Base-by-base conservation (phyloP, 371 early-diverging fungal species). In the Mucor saturninus region DNA sequence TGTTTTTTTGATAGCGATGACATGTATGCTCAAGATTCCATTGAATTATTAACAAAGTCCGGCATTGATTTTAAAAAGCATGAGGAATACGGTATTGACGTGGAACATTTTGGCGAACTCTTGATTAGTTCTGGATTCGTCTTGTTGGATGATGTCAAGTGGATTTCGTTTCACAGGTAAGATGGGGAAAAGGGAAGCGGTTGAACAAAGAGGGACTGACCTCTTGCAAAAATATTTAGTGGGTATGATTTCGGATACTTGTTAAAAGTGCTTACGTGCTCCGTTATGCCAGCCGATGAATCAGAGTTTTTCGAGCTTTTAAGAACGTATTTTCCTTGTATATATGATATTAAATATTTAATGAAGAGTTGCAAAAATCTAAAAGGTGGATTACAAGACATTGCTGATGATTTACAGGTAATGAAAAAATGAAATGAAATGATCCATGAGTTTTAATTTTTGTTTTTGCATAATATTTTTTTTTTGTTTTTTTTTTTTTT, bases 191-290 rank as follows among this genome's bases (percentile, higher is more conserved):
- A 28, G 37, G 28, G 7, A 31, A 50, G 28, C 14, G 11, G 29
- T 50, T 26, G 4, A 54, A 7, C 42, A 32, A 64, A 9, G 37
- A 48, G 5, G 43, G 15, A 39, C 39, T 46, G 42, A 39, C 59
- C 31, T 50, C 11, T 46, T 26, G 21, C 21, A 21, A 21, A 21
- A 15, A 26, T 45, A 2, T 42, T 10, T 62, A 93, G 96, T 80
- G 96, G 97, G 1, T 99, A 99, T 74, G 99, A 99, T 79, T 99
- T 99, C 88, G 99, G 99, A 13, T 99, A 99, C 72, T 82, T 99
- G 37, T 80, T 99, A 43, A 99, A 99, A 77, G 84, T 99, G 42
- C 79, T 99, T 28, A 98, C 99, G 10, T 95, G 98, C 68, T 83
- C 89, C 26, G 80, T 91, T 15, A 83, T 99, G 68, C 99, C 99